A percentile compares a stretch with the other conserved stretches of the same genome.
Evolutionary conservation across 139 green algal genomes (phyloP).

Genomic region (Chlamydomonas sp.): DNA sequence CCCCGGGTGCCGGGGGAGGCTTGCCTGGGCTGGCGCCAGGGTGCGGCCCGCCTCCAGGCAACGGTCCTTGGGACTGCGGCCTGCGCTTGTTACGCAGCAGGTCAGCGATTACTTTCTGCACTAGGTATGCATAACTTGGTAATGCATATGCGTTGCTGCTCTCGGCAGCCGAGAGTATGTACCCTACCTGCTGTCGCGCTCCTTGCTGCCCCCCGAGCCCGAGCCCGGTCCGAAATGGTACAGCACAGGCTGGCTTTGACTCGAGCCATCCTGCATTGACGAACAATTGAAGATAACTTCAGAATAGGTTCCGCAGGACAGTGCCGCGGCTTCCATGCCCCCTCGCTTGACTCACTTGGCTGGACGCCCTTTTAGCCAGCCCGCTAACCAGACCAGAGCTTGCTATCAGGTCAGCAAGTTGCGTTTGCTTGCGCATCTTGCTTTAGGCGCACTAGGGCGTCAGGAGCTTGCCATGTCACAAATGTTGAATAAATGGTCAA

Average conservation of each 20-base stretch:
- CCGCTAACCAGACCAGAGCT: slow-evolving; percentile 23
- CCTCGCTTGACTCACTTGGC: slow-evolving; percentile 9
- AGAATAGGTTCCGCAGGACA: neutral
- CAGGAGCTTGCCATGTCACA: too few species aligned
- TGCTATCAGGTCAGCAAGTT: slow-evolving; percentile 39
- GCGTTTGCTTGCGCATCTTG: slow-evolving; percentile 18
- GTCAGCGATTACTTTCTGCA: too few species aligned
- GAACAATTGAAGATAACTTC: neutral
- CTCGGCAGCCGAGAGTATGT: too few species aligned
- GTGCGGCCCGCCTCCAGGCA: too few species aligned
- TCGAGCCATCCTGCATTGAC: slow-evolving; percentile 8
- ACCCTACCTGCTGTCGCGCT: too few species aligned
- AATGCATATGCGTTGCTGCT: too few species aligned
- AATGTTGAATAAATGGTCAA: too few species aligned
- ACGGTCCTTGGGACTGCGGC: too few species aligned
- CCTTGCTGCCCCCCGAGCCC: neutral
- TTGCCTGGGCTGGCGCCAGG: too few species aligned
- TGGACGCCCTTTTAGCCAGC: neutral
- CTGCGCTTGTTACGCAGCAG: too few species aligned
- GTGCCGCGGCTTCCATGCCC: neutral
- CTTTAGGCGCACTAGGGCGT: neutral
- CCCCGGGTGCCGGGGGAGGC: too few species aligned
- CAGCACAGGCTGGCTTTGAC: slow-evolving; percentile 8
- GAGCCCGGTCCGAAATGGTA: slow-evolving; percentile 16
- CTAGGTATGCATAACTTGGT: too few species aligned